phyloP scores from a whole-genome alignment of 306 rosid species.

The Mimosa pudica region DNA sequence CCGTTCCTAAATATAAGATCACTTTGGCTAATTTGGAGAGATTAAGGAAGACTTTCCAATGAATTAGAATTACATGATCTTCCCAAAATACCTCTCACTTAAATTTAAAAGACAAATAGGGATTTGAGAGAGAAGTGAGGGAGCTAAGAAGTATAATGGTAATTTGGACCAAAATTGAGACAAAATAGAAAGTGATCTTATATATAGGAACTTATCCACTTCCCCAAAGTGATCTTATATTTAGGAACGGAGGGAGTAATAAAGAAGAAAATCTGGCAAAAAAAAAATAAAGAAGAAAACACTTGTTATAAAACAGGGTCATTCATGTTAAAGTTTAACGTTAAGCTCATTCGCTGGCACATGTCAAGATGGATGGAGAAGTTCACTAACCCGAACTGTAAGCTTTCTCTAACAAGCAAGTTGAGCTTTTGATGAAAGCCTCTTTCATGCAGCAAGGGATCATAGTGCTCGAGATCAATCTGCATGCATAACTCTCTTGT shows the following conservation, averaged over 20 bases:
- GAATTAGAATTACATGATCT: no score
- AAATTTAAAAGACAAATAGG: no score
- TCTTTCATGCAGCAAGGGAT: conserved; percentile 76
- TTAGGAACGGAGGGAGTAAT: not conserved
- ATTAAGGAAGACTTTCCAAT: no score
- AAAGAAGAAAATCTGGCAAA: not conserved
- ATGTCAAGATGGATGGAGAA: conserved; percentile 37
- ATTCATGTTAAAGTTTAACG: conserved; percentile 27
- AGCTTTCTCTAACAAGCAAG: conserved; percentile 66
- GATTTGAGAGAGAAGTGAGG: no score
- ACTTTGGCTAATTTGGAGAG: no score
- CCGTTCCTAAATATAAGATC: no score
- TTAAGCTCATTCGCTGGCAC: conserved; percentile 26
- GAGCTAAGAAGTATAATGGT: no score
- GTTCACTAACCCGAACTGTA: conserved; percentile 55
- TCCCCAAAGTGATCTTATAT: no score
- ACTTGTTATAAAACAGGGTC: conserved; percentile 5
- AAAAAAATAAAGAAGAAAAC: not conserved
- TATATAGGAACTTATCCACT: no score
- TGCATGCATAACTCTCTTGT: conserved; percentile 47
- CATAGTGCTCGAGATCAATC: conserved; percentile 62
- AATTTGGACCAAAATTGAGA: no score
- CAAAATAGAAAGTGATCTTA: no score
- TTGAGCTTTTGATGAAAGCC: conserved; percentile 77
- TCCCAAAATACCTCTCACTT: no score